These are phyloP conservation scores for Skeletonema costatum DNA, from an alignment of 108 stramenopile genomes.

Conservation along the genomic window DNA sequence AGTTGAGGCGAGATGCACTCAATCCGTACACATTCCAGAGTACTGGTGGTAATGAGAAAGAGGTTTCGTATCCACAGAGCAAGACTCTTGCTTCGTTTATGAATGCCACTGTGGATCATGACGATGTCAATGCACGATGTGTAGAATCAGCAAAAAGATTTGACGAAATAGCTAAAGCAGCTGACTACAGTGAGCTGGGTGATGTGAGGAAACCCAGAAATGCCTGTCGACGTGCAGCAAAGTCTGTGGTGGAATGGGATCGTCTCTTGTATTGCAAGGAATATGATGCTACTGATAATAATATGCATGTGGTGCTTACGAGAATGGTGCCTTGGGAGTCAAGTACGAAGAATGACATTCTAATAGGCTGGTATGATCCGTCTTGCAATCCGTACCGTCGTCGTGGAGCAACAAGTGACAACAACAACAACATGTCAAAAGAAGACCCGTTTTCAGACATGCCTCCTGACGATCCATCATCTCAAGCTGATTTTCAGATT, in stretches of 20 bases:
- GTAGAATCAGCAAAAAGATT: slow-evolving; percentile 45
- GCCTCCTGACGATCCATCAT: slow-evolving; percentile 25
- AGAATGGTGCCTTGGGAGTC: slow-evolving; percentile 76
- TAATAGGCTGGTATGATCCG: slow-evolving; percentile 57
- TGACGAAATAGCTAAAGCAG: slow-evolving; percentile 73
- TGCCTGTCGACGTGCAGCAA: slow-evolving; percentile 74
- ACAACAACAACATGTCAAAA: neutral
- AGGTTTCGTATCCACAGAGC: slow-evolving; percentile 74
- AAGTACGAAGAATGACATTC: slow-evolving; percentile 78
- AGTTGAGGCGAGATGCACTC: slow-evolving; percentile 32
- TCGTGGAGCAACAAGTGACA: neutral
- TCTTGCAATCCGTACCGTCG: slow-evolving; percentile 21
- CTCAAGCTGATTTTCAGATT: slow-evolving; percentile 50
- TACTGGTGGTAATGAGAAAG: slow-evolving; percentile 55
- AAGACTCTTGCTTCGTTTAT: slow-evolving; percentile 32
- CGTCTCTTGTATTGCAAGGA: slow-evolving; percentile 57
- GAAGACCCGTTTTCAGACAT: neutral
- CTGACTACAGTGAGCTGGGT: slow-evolving; percentile 67
- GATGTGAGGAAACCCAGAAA: slow-evolving; percentile 52
- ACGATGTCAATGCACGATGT: neutral
- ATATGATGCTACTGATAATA: slow-evolving; percentile 18
- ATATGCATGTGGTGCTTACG: slow-evolving; percentile 41
- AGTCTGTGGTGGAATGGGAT: slow-evolving; percentile 78
- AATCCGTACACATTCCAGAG: slow-evolving; percentile 81
- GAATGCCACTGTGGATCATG: neutral